Conservation (phyloP, 2,329 filamentous ascomycete genomes). For the Paraphoma sp. region DNA sequence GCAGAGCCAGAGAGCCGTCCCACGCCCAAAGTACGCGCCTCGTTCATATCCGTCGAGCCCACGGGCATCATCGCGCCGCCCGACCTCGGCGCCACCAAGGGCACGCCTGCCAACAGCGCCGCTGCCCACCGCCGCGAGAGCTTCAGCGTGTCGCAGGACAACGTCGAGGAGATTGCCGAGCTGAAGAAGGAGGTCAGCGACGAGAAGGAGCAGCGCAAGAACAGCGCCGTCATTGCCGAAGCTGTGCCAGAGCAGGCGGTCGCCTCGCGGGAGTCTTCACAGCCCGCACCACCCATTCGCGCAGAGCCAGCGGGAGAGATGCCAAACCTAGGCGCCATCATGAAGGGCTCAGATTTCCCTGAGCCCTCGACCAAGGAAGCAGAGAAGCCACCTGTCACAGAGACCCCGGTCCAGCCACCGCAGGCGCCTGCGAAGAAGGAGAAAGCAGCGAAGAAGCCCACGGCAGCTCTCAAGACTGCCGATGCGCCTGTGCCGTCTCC, state of each 20-base stretch:
- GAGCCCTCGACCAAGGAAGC: constrained; percentile 21
- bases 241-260: constrained; percentile 53
- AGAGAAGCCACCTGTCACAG: constrained; percentile 4
- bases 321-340: constrained; percentile 41
- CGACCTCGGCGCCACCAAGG: constrained; percentile 34
- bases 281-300: constrained; percentile 41
- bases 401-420: constrained; percentile 1
- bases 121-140: constrained; percentile 47
- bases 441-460: background rate
- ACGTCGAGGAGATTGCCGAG: constrained; percentile 41
- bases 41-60: constrained; percentile 56
- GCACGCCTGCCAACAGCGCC: constrained; percentile 37
- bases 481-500: background rate
- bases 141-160: constrained; percentile 50
- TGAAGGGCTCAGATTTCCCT: constrained; percentile 46
- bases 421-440: constrained; percentile 1
- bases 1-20: constrained; percentile 43
- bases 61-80: constrained; percentile 40
- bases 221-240: constrained; percentile 45
- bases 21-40: constrained; percentile 55
- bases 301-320: constrained; percentile 33
- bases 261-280: constrained; percentile 47
- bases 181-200: constrained; percentile 50
- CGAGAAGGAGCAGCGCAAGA: constrained; percentile 49
- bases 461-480: background rate